Evolutionary conservation across 495 filamentous ascomycete genomes (phyloP).

Genomic region (Letharia lupina): DNA sequence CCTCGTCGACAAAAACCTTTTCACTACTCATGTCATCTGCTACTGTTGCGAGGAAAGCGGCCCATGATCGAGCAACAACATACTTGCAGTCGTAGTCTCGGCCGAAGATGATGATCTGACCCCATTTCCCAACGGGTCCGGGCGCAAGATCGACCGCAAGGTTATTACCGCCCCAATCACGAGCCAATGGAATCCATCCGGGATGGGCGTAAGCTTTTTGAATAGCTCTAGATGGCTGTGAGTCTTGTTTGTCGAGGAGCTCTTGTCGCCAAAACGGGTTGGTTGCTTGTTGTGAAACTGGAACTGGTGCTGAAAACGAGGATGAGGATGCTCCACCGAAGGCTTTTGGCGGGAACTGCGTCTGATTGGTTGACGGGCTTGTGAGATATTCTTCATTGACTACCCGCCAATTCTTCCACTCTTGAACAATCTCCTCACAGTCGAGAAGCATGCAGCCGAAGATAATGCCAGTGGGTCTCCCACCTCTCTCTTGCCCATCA

Average conservation of each 20-base stretch:
- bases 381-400: slow-evolving; percentile 84
- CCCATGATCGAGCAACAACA: slow-evolving; percentile 89
- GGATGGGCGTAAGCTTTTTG: slow-evolving; percentile 93
- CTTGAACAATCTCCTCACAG: slow-evolving; percentile 96
- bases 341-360: slow-evolving; percentile 55
- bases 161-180: slow-evolving; percentile 98
- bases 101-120: slow-evolving; percentile 92
- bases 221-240: slow-evolving; percentile 73
- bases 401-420: slow-evolving; percentile 92
- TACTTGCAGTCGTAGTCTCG: slow-evolving; percentile 99
- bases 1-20: slow-evolving; percentile 85
- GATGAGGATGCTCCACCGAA: slow-evolving; percentile 54
- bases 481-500: slow-evolving; percentile 92
- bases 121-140: slow-evolving; percentile 84
- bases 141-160: slow-evolving; percentile 90
- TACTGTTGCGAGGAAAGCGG: slow-evolving; percentile 72
- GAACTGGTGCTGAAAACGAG: slow-evolving; percentile 36
- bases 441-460: slow-evolving; percentile 94
- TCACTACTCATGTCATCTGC: slow-evolving; percentile 84
- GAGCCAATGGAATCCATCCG: slow-evolving; percentile 89
- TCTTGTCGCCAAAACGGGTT: slow-evolving; percentile 76
- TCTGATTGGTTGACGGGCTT: slow-evolving; percentile 44
- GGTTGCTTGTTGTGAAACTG: slow-evolving; percentile 37
- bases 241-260: slow-evolving; percentile 76
- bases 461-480: slow-evolving; percentile 82